Evolutionary conservation across 352 stramenopile genomes (phyloP), one percentile per base, ranked within the genome.

Genomic region (Saprolegnia parasitica): DNA sequence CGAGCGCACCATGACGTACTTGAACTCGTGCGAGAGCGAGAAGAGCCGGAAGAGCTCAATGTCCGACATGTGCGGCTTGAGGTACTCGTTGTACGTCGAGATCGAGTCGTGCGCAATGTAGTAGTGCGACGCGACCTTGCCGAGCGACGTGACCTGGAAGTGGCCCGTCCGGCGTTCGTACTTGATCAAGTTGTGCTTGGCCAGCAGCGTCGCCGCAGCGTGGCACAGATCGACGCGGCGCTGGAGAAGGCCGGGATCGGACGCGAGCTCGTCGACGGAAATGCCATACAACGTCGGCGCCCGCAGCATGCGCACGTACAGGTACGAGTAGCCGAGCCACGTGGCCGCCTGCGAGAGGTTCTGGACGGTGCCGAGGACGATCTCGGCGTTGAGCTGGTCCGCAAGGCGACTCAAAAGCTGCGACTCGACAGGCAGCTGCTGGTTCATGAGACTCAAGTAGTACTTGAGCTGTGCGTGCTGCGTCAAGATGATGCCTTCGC

Each of bases 401-500:
- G 98, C 89, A 24, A 99, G 82, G 20, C 86, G 87, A 23, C 91
- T 93, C 73, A 99, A 93, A 46, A 99, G 73, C 81, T 99, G 97
- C 60, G 93, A 99, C 75, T 99, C 98, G n/a, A 99, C 96, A 10
- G 98, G 98, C 39, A 99, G 84, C 79, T 99, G 97, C 76, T 99
- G 88, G 77, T 99, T 99, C 78, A 99, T 99, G 11, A 99, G 79
- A 26, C 94, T 99, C 37, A 99, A 80, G 74, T 99, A 99, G 77
- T 99, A 99, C 56, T 98, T 98, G 46, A 99, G 78, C 77, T 99
- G 96, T 0, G 89, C 93, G 76, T 99, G 96, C 64, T 98, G 90
- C 6, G 98, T 99, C 74, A 99, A 96, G 78, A 99, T 99, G 77
- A 99, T 99, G 39, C 97, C 98, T 86, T 99, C 97, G 37, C 93